phyloP scores from a whole-genome alignment of 148 eudicot species.

The Pouteria glomerata region DNA sequence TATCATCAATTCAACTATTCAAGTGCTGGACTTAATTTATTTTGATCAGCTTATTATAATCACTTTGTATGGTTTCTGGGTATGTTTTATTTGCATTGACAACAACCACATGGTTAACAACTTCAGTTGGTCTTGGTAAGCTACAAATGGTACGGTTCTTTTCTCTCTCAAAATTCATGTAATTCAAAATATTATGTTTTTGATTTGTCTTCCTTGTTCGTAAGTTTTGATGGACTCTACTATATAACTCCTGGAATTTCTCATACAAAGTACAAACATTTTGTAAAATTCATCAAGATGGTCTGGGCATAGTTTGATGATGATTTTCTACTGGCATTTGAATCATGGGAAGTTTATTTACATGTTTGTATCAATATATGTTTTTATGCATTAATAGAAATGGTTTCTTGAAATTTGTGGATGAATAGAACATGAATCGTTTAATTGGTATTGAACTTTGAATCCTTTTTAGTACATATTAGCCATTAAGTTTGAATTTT shows the following conservation, averaged over 20 bases:
- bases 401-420: background rate
- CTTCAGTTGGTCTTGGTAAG: background rate
- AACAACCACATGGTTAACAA: background rate
- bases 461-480: background rate
- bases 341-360: background rate
- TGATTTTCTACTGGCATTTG: background rate
- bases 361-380: background rate
- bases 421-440: background rate
- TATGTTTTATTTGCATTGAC: background rate
- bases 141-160: constrained; percentile 13
- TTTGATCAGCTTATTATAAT: constrained; percentile 3
- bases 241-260: background rate
- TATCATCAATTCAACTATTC: constrained; percentile 6
- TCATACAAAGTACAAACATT: background rate
- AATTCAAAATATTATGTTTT: background rate
- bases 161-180: background rate
- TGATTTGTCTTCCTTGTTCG: too few species aligned
- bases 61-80: background rate
- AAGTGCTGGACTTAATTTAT: constrained; percentile 22
- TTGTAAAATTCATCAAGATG: background rate
- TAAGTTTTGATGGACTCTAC: background rate
- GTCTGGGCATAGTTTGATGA: background rate
- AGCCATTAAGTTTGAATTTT: background rate
- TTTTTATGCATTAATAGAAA: background rate
- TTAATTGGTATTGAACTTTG: background rate